Conservation (phyloP, 331 rosid species). For the Phaseolus coccineus region DNA sequence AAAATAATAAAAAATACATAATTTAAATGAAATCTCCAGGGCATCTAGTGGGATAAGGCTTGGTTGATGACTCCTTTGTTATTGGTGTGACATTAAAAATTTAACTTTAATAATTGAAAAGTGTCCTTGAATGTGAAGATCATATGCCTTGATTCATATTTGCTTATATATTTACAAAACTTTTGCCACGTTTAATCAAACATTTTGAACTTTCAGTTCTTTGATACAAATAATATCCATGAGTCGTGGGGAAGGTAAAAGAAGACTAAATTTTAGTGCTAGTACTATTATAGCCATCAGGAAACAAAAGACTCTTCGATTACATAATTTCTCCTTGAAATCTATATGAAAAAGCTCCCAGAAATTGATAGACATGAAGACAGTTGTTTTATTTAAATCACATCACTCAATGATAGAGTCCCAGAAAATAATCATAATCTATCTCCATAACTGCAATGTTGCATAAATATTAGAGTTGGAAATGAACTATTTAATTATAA, state of each 20-base stretch:
- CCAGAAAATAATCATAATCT: constrained; percentile 14
- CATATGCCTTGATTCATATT: constrained; percentile 32
- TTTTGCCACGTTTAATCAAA: constrained; percentile 6
- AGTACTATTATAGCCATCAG: background rate
- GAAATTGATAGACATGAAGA: constrained; percentile 27
- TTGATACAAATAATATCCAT: constrained; percentile 8
- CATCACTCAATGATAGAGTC: background rate
- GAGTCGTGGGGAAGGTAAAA: background rate
- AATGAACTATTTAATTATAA: constrained; percentile 27
- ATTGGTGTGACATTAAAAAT: constrained; percentile 9
- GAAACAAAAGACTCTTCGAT: constrained; percentile 18
- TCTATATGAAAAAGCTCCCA: constrained; percentile 35
- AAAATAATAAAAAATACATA: constrained; percentile 25
- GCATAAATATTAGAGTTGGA: constrained; percentile 21
- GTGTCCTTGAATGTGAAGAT: constrained; percentile 28
- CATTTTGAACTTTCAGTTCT: constrained; percentile 11
- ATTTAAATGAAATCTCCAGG: constrained; percentile 21
- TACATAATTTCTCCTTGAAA: constrained; percentile 14
- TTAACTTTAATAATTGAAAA: constrained; percentile 27
- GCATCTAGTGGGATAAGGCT: constrained; percentile 1
- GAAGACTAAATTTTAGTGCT: background rate
- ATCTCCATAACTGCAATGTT: background rate
- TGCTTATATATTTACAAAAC: constrained; percentile 6
- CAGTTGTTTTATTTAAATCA: background rate
- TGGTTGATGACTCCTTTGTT: constrained; percentile 14